phyloP scores from a whole-genome alignment of 495 filamentous ascomycete species.

The Oleoguttula mirabilis region DNA sequence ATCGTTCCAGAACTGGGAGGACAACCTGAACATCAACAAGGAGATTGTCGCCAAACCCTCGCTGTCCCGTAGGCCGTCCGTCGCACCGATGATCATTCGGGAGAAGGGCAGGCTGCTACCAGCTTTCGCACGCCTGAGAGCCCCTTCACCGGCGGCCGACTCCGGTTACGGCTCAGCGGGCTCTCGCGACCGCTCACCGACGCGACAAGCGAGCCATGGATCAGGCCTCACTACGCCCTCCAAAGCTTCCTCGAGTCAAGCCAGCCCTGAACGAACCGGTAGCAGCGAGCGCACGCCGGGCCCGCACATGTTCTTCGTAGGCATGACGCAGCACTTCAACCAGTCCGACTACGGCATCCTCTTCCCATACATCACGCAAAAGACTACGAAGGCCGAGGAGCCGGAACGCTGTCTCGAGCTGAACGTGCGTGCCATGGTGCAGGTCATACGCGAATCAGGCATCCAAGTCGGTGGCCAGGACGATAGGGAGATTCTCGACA shows the following conservation, averaged over 20 bases:
- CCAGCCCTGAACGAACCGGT: neutral
- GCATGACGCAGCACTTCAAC: slow-evolving; percentile 51
- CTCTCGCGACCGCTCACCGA: slow-evolving; percentile 1
- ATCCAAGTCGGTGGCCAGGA: slow-evolving; percentile 40
- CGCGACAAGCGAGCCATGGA: slow-evolving; percentile 3
- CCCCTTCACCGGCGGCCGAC: slow-evolving; percentile 12
- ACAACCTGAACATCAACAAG: slow-evolving; percentile 49
- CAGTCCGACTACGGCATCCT: slow-evolving; percentile 71
- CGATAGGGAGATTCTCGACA: slow-evolving; percentile 13
- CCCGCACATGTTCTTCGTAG: slow-evolving; percentile 46
- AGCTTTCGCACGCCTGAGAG: slow-evolving; percentile 11
- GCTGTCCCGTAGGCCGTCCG: slow-evolving; percentile 3
- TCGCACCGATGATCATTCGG: slow-evolving; percentile 2
- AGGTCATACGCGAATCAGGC: slow-evolving; percentile 43
- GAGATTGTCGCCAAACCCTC: slow-evolving; percentile 36
- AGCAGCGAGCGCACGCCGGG: slow-evolving; percentile 1
- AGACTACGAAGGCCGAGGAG: slow-evolving; percentile 45
- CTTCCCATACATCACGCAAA: slow-evolving; percentile 53
- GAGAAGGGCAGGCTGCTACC: slow-evolving; percentile 10
- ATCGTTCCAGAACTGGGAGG: slow-evolving; percentile 59
- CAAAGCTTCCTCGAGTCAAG: neutral
- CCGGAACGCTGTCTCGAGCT: slow-evolving; percentile 51
- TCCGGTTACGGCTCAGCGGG: slow-evolving; percentile 15
- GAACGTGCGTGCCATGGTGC: slow-evolving; percentile 50
- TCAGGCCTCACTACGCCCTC: slow-evolving; percentile 1